These are phyloP conservation scores for Entophlyctis luteolus DNA, from an alignment of 192 early-diverging fungal species.

Conservation along the genomic window DNA sequence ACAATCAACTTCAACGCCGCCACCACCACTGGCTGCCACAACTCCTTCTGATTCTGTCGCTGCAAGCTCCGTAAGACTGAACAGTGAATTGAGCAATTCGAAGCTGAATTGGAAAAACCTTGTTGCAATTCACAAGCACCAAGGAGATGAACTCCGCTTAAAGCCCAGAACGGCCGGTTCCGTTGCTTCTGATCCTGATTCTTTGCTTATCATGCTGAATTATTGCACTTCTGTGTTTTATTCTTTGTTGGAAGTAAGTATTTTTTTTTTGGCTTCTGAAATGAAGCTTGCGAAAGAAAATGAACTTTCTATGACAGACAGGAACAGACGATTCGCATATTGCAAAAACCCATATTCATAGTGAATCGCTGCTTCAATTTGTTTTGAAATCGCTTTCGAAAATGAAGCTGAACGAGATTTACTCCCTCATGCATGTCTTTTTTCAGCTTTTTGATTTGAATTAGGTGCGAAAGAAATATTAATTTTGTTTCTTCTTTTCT, in stretches of 20 bases:
- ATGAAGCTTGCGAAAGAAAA: background rate
- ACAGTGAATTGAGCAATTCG: background rate
- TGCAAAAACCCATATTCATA: background rate
- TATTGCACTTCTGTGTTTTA: conserved; percentile 19
- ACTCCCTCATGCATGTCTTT: background rate
- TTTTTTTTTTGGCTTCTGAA: background rate
- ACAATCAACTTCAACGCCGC: background rate
- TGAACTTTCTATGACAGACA: background rate
- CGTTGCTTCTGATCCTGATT: background rate
- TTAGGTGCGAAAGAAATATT: too few species aligned
- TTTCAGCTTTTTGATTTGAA: background rate
- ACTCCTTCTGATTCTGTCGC: background rate
- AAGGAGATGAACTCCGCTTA: conserved; percentile 11
- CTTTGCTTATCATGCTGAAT: background rate
- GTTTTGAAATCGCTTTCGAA: background rate
- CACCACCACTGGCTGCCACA: background rate
- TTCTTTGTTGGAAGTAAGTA: conserved; percentile 10
- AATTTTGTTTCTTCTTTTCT: too few species aligned
- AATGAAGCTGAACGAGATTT: background rate
- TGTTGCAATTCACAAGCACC: conserved; percentile 15
- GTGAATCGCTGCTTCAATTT: conserved; percentile 14
- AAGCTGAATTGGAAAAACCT: conserved; percentile 11
- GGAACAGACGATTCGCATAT: conserved; percentile 15
- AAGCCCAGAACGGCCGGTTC: background rate
- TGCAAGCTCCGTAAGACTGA: background rate